Evolutionary conservation across 2,329 filamentous ascomycete genomes (phyloP), one percentile per base, ranked within the genome.

Genomic region (Fusarium verrucosum): DNA sequence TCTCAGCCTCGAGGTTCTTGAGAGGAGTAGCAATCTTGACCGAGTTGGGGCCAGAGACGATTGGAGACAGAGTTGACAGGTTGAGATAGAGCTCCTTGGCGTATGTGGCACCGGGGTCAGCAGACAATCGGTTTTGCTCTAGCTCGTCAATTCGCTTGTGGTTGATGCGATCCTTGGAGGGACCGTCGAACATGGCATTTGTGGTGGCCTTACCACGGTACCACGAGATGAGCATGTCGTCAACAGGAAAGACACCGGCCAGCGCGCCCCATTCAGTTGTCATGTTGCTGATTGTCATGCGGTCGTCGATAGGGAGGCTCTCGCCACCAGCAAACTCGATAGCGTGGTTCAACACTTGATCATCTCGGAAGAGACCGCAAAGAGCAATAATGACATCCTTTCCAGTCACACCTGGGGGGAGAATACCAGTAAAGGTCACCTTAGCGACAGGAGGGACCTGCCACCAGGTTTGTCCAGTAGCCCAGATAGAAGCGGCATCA

Each of bases 361-460:
- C 90, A 50, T 90, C 87, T 77, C 91, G 91, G 81, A 98, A 96
- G 0, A 97, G 79, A 1, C 91, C 92, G 69, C 92, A 96, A 1
- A 98, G 83, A 1, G 92, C 92, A 23, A 97, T 86, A 66, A 98
- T 98, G 13, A 97, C 91, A 75, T 98, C 95, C 77, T 99, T 98
- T 26, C 93, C 94, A 0, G 90, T 92, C 1, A 97, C 93, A 11
- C 94, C 94, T 2, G 81, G 79, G 0, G 92, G 94, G 8, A 97
- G 80, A 1, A 86, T 77, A 8, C 93, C 94, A 0, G 85, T 91
- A 11, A 98, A 82, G 0, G 86, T 94, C 22, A 97, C 86, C 77
- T 90, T 89, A 1, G 91, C 92, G 25, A 96, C 86, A 0, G 92
- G 92, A 0, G 94, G 94, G 22, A 95, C 85, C 78, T 96, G 91